Base-by-base conservation (phyloP, 2,329 filamentous ascomycete genomes). In the Xylaria sp. region DNA sequence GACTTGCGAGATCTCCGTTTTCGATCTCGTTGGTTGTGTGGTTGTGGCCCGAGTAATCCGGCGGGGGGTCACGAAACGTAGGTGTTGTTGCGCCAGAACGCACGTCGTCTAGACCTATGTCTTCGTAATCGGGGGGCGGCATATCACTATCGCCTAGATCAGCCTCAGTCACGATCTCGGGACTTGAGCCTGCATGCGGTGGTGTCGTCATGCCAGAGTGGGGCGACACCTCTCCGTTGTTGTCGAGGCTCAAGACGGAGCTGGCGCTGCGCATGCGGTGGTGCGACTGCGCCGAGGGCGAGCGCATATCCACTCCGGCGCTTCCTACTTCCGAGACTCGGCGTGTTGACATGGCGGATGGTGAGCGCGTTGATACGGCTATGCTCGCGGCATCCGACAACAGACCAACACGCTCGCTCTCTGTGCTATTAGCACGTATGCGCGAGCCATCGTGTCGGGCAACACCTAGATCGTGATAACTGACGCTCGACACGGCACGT, bases 401-500 rank as follows among this genome's bases (percentile, higher is more conserved):
- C 8, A 94, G 77, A 1, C 90, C 90, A 43, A 88, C 79, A 29
- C 87, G 81, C 72, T 94, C 90, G 69, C 88, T 91, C 67, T 93
- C 90, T 17, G 81, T 83, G 64, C 89, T 93, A 70, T 88, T 90
- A 35, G 89, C 89, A 29, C 91, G 84, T 27, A 95, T 77, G 46
- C 91, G 81, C 1, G 90, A 91, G 51, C 91, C 91, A 69, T 95
- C 91, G 69, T 91, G 90, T 44, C 89, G 82, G 0, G 90, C 90
- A 13, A 93, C 85, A 33, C 91, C 91, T 4, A 95, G 75, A 41
- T 91, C 89, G 9, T 85, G 89, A 69, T 95, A 95, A 43, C 87
- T 87, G 17, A 95, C 91, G 58, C 87, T 89, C 44, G 89, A 91
- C 3, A 92, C 87, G 15, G 89, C 83, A 25, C 89, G 83, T 58